Conservation (phyloP, 2,329 filamentous ascomycete genomes). For the Endoconidiophora laricicola region DNA sequence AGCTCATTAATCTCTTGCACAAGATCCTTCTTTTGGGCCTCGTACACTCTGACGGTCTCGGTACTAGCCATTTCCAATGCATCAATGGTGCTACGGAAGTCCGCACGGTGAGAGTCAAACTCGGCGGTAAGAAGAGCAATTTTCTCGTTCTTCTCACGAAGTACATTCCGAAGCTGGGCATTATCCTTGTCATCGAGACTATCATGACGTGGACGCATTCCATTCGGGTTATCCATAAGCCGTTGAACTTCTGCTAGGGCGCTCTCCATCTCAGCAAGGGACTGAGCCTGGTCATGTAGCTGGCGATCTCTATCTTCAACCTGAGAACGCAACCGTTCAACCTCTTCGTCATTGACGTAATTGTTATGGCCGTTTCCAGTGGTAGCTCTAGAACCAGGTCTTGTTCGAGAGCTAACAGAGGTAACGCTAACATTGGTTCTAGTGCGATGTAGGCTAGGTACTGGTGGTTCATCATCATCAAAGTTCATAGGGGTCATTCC, state of each 20-base stretch:
- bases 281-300: conserved; percentile 71
- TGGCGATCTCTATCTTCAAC: conserved; percentile 74
- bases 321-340: conserved; percentile 54
- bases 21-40: conserved; percentile 76
- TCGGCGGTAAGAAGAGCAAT: conserved; percentile 84
- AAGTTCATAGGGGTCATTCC: conserved; percentile 30
- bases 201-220: conserved; percentile 26
- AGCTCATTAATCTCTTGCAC: conserved; percentile 70
- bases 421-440: conserved; percentile 33
- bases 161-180: conserved; percentile 57
- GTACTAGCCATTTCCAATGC: conserved; percentile 89
- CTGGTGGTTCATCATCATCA: conserved; percentile 35
- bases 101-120: conserved; percentile 85
- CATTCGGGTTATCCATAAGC: conserved; percentile 45
- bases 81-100: conserved; percentile 93
- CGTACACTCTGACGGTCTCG: conserved; percentile 91
- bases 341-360: conserved; percentile 45
- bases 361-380: conserved; percentile 41
- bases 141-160: conserved; percentile 93
- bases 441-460: conserved; percentile 9
- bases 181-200: conserved; percentile 50
- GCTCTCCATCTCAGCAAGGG: conserved; percentile 76
- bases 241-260: conserved; percentile 62
- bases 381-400: conserved; percentile 30
- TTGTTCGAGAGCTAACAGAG: conserved; percentile 34